Base-by-base conservation (phyloP, 164 flowering plant species). In the Platanus orientalis region DNA sequence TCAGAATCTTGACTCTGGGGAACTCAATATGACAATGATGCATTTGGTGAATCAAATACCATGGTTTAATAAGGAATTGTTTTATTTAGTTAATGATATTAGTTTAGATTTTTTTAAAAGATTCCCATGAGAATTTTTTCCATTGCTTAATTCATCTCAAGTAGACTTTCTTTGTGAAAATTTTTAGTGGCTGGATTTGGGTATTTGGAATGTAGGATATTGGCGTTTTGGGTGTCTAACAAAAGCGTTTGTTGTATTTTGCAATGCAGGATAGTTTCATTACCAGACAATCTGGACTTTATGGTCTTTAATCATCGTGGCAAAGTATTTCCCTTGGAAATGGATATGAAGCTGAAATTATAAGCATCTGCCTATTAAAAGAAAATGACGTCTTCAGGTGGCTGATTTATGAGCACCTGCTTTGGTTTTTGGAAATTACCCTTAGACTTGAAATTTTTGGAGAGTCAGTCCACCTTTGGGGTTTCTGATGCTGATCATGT, bases 231-330 rank as follows among this genome's bases (percentile, higher is more conserved):
- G 19, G 2, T 45, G 16, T 45, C 34, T 56, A 27, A 32, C 10
- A 1, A 16, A 16, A 12, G 24, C 58, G 11, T 56, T 39, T 71
- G n/a, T 60, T 24, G 21, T 19, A 63, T 66, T 73, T 27, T 70
- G 45, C n/a, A 40, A 52, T 78, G 83, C 97, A 94, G 99, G 92
- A 78, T 82, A 1, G 97, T 89, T 62, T 80, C 87, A 42, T 77
- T 94, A 52, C 84, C 97, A 14, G 83, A 68, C 53, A 89, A 94
- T 74, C 69, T 84, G 63, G 97, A 91, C 72, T 94, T 86, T 79
- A 91, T 94, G 94, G 85, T 87, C 65, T 94, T 94, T 79, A 89
- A 94, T 68, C 99, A 94, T 71, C 88, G 97, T 3, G 94, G 90
- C 60, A 88, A 68, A 81, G 78, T 73, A 23, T 70, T 83, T 60